Base-by-base conservation (phyloP, 75 land plant genomes). In the Sequoiadendron giganteum region DNA sequence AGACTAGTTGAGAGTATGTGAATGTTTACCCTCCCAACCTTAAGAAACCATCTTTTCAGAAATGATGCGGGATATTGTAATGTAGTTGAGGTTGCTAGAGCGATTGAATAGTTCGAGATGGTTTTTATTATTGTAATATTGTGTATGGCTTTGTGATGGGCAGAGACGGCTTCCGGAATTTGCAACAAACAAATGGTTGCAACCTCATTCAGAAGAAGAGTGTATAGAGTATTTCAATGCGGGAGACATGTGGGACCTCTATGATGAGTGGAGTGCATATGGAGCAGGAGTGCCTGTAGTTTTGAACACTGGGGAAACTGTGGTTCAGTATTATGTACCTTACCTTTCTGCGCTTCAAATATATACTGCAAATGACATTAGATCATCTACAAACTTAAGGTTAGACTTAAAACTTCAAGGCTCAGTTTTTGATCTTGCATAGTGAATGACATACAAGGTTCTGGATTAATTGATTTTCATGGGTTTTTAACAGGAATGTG, bases 221-320 rank as follows among this genome's bases (percentile, higher is more conserved):
- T 52, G 9, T 5, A 80, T 48, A 11, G 92, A 89, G 30, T 92
- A 68, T 87, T 92, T 92, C 90, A 88, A 47, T 39, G 36, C 89
- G 86, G 92, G 93, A 58, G 90, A 92, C 25, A 56, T 92, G 61
- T 92, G 93, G 92, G 90, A 78, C 43, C 88, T 76, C 19, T 92
- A 91, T 87, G 92, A 92, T 86, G 93, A 92, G 76, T 92, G 92
- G 92, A 92, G 93, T 89, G 93, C 88, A 5, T 92, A 92, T 78
- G 93, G 93, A 56, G 90, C 93, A 55, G 93, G 92, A 42, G 93
- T 92, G 43, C 92, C 92, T 49, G 32, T 92, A 36, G 32, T 82
- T 38, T 84, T 92, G 86, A 89, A 84, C 49, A 83, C 88, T 32
- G 89, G 88, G 14, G 93, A 92, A 87, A 90, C 85, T 42, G 93